Conservation (phyloP, 2,329 filamentous ascomycete genomes). For the Colletotrichum phormii region DNA sequence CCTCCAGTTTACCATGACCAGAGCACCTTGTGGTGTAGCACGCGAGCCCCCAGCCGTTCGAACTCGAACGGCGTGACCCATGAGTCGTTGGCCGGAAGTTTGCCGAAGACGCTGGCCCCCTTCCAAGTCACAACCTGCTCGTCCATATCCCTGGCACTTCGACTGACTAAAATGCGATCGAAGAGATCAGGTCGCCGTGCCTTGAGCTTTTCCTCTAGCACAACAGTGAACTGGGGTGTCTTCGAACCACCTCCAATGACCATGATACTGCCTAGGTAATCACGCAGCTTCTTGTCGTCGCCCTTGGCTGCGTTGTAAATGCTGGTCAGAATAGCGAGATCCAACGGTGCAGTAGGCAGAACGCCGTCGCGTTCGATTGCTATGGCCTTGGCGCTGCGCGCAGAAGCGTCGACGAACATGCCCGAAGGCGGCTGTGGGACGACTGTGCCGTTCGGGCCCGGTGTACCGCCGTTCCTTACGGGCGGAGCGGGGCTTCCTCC, state of each 20-base stretch:
- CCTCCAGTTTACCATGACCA: conserved; percentile 64
- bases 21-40: conserved; percentile 85
- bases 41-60: conserved; percentile 83
- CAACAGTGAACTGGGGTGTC: conserved; percentile 81
- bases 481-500: conserved; percentile 65
- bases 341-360: conserved; percentile 84
- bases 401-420: conserved; percentile 62
- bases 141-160: conserved; percentile 91
- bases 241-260: conserved; percentile 88
- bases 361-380: conserved; percentile 82
- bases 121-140: conserved; percentile 99
- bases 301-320: conserved; percentile 88
- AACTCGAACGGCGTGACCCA: conserved; percentile 93
- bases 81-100: conserved; percentile 91
- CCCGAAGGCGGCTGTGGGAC: conserved; percentile 53
- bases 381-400: conserved; percentile 63
- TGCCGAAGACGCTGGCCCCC: conserved; percentile 95
- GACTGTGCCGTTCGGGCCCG: conserved; percentile 47
- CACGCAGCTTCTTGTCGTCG: conserved; percentile 92
- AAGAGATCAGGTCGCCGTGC: conserved; percentile 70
- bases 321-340: conserved; percentile 88
- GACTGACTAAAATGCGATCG: conserved; percentile 71
- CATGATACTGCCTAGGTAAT: conserved; percentile 92
- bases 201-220: conserved; percentile 85
- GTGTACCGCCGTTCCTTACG: conserved; percentile 60